Evolutionary conservation across 1,284 basidiomycete species (phyloP), one percentile per base, ranked within the genome.

Genomic region (Pterulicium gracile): DNA sequence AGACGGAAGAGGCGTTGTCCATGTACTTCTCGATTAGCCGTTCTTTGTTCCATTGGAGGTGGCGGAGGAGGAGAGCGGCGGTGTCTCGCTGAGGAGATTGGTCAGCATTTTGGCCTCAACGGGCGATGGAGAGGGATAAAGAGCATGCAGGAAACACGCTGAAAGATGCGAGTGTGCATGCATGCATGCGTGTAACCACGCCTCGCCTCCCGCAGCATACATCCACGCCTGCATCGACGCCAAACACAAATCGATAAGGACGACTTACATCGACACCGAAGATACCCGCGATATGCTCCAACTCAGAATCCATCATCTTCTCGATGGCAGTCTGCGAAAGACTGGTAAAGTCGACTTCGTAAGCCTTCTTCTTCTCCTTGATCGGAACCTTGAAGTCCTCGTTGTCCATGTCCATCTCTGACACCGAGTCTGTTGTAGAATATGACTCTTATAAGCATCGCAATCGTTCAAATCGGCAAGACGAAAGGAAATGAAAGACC

Each of bases 1-100:
- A 76, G 3, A 92, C 75, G 5, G 69, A 66, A 14, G 79, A 72
- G 1, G 88, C 75, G 52, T 89, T 86, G 56, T 93, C 92, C 89
- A 94, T 93, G 65, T 90, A 96, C 61, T 86, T 83, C 69, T 96
- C 90, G 52, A 90, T 89, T n/a, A 98, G 76, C 49, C 84, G 83
- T 64, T 98, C 95, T 59, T 90, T 89, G 72, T 98, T 98, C 95
- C 95, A 98, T 42, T 75, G 72, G 70, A 88, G 82, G 66, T 92
- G 72, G 23, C 93, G 81, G 42, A 98, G 70, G 3, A 98, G 72
- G 42, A 94, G 71, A 1, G 83, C 77, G 1, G 94, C 92, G 2
- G 73, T 73, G 52, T 39, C 36, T 13, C 36, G 36, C 36, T 39
- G 36, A 15, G 36, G n/a, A n/a, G n/a, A n/a, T n/a, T n/a, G n/a